Evolutionary conservation across 345 rosid genomes (phyloP).

Genomic region (Brassica cretica): DNA sequence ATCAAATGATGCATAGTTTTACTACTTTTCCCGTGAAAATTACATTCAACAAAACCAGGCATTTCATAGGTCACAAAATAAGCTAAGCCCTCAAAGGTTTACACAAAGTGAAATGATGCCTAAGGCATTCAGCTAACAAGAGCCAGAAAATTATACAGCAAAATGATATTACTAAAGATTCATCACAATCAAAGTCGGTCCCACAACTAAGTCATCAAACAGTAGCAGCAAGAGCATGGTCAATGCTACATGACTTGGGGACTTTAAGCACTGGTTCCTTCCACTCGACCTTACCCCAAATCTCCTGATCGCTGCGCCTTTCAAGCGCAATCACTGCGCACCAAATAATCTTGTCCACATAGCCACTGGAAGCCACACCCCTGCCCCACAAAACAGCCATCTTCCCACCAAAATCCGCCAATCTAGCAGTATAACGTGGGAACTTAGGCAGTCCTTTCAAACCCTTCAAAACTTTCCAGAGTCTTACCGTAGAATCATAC

Average conservation of each 20-base stretch:
- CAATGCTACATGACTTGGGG: slow-evolving; percentile 46
- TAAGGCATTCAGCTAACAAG: neutral
- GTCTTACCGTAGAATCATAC: slow-evolving; percentile 40
- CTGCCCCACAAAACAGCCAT: slow-evolving; percentile 70
- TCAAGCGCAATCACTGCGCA: slow-evolving; percentile 63
- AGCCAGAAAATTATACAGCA: neutral
- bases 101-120: neutral
- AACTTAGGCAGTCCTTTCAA: slow-evolving; percentile 54
- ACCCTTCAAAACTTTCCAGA: slow-evolving; percentile 55
- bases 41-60: too few relatives aligned
- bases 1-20: too few relatives aligned
- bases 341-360: slow-evolving; percentile 47
- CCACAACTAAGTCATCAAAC: neutral
- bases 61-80: neutral
- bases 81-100: neutral
- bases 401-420: slow-evolving; percentile 50
- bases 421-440: slow-evolving; percentile 45
- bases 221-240: slow-evolving; percentile 50
- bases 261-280: slow-evolving; percentile 47
- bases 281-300: slow-evolving; percentile 60
- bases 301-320: slow-evolving; percentile 39
- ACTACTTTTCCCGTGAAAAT: too few relatives aligned
- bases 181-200: neutral
- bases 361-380: slow-evolving; percentile 28
- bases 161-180: neutral